These are phyloP conservation scores for Aphanomyces astaci DNA, from an alignment of 352 stramenopile species.

Conservation along the genomic window DNA sequence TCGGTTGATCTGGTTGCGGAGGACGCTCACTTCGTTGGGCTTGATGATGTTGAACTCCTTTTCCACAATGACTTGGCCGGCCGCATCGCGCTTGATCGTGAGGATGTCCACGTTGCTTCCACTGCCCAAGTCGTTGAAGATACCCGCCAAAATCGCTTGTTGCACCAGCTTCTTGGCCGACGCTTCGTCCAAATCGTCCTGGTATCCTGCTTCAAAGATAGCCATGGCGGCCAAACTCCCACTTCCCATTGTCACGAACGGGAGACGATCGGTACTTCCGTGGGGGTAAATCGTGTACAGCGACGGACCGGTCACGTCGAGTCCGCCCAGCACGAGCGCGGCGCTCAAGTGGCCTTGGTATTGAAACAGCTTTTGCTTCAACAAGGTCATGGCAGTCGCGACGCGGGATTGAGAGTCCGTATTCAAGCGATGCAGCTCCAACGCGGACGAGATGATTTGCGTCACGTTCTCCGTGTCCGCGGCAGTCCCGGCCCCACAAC, in stretches of 20 bases:
- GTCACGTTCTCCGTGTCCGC: constrained; percentile 95
- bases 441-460: constrained; percentile 79
- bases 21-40: constrained; percentile 85
- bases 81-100: constrained; percentile 88
- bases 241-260: constrained; percentile 98
- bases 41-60: constrained; percentile 90
- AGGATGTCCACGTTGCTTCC: constrained; percentile 96
- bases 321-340: constrained; percentile 96
- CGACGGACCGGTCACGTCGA: constrained; percentile 92
- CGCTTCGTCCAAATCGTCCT: constrained; percentile 92
- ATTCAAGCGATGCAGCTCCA: constrained; percentile 94
- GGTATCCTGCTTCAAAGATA: constrained; percentile 93
- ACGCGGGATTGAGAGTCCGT: constrained; percentile 86
- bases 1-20: constrained; percentile 83
- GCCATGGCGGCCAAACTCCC: constrained; percentile 97
- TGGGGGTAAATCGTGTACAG: constrained; percentile 98
- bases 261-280: constrained; percentile 93
- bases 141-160: constrained; percentile 92
- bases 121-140: constrained; percentile 98
- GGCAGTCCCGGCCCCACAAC: constrained; percentile 95
- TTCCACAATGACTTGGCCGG: constrained; percentile 72
- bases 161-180: constrained; percentile 96
- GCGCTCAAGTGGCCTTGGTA: constrained; percentile 95
- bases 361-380: constrained; percentile 97
- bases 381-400: constrained; percentile 94